Conservation (phyloP, 352 stramenopile genomes). For the Phytopythium ostracodes region DNA sequence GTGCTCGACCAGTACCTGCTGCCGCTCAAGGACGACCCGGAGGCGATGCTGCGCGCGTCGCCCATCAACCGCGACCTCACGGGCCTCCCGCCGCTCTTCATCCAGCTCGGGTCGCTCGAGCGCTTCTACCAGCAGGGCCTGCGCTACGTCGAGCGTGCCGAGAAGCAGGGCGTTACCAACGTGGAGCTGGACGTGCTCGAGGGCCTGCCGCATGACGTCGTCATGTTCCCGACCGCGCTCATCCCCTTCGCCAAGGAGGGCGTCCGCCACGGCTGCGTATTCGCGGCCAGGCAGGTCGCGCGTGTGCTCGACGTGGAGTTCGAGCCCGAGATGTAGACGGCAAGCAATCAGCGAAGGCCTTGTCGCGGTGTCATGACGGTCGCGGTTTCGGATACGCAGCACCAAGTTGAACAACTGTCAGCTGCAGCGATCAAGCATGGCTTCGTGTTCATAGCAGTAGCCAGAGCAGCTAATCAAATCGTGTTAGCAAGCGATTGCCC, state of each 20-base stretch:
- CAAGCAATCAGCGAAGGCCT: too few relatives aligned
- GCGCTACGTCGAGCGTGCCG: conserved; percentile 17
- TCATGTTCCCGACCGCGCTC: conserved; percentile 23
- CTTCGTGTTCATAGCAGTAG: too few relatives aligned
- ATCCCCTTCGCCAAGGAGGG: conserved; percentile 29
- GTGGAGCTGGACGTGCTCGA: conserved; percentile 38
- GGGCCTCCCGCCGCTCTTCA: conserved; percentile 27
- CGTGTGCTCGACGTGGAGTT: conserved; percentile 1
- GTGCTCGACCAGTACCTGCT: conserved; percentile 3
- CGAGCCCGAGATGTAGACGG: conserved; percentile 1
- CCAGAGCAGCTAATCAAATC: too few relatives aligned
- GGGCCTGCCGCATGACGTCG: conserved; percentile 32
- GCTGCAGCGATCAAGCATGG: too few relatives aligned
- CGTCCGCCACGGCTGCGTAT: conserved; percentile 10
- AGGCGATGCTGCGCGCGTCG: conserved; percentile 20
- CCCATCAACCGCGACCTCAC: conserved; percentile 34
- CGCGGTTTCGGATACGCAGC: too few relatives aligned
- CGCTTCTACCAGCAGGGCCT: conserved; percentile 25
- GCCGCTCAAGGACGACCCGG: conserved; percentile 5
- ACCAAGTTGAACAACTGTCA: too few relatives aligned
- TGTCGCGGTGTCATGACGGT: too few relatives aligned
- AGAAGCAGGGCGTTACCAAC: conserved; percentile 22
- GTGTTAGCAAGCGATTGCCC: too few relatives aligned
- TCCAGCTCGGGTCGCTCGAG: conserved; percentile 31
- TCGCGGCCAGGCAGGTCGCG: conserved; percentile 11